Percentiles rank a stretch among this genome's conserved stretches.
Evolutionary conservation across 768 basidiomycete genomes (phyloP).

Genomic region (Leccinum subgranulosum): DNA sequence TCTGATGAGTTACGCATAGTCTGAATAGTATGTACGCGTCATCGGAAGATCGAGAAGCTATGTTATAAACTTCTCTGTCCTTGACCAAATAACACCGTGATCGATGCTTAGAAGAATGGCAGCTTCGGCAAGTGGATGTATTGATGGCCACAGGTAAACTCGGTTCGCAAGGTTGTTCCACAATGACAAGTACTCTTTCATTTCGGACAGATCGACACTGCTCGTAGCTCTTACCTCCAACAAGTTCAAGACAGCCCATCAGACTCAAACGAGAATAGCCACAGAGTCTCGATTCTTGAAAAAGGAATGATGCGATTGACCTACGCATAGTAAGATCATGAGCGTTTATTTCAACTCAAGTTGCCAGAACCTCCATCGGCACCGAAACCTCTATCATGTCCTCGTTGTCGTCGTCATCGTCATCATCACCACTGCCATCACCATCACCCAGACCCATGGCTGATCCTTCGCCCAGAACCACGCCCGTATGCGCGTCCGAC

Average conservation of each 20-base stretch:
- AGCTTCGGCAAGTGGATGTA: neutral
- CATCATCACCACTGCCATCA: slow-evolving; percentile 5
- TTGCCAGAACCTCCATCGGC: slow-evolving; percentile 15
- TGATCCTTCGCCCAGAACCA: slow-evolving; percentile 1
- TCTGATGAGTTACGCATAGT: neutral
- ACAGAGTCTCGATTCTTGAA: neutral
- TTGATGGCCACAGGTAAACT: neutral
- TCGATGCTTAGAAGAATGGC: neutral
- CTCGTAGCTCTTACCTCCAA: neutral
- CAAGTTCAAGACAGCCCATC: neutral
- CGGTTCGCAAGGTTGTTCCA: neutral
- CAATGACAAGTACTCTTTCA: neutral
- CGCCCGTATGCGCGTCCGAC: neutral
- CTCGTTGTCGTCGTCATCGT: slow-evolving; percentile 17
- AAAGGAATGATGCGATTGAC: neutral
- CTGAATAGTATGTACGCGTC: no score
- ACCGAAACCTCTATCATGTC: slow-evolving; percentile 31
- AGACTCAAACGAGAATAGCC: neutral
- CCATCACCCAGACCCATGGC: slow-evolving; percentile 7
- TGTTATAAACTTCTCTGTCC: neutral
- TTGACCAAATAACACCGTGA: neutral
- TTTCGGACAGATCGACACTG: neutral
- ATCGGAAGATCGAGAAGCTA: neutral
- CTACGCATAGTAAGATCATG: neutral
- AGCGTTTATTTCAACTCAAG: slow-evolving; percentile 3